These are phyloP conservation scores for Candida sanyiensis DNA, from an alignment of 805 yeast genomes.

Conservation along the genomic window DNA sequence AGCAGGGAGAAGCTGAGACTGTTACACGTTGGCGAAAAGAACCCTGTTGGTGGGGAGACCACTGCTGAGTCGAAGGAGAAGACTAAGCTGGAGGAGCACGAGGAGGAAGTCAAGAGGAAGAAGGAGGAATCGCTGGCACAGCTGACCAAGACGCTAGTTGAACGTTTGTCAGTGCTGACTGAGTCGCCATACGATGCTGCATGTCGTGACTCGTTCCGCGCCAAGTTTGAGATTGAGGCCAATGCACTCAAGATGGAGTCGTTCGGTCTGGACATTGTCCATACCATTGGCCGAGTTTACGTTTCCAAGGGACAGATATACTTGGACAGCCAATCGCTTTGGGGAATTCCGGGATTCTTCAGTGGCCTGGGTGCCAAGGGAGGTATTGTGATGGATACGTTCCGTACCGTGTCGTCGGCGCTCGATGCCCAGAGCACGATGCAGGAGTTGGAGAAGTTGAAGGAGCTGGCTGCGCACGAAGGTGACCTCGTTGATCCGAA, in stretches of 20 bases:
- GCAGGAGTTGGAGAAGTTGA: slow-evolving; percentile 66
- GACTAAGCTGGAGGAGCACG: slow-evolving; percentile 52
- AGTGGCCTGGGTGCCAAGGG: slow-evolving; percentile 69
- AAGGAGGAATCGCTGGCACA: slow-evolving; percentile 60
- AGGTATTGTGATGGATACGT: slow-evolving; percentile 65
- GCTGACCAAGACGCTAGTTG: slow-evolving; percentile 52
- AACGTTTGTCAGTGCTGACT: slow-evolving; percentile 47
- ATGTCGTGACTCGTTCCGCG: slow-evolving; percentile 55
- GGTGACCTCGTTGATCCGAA: slow-evolving; percentile 40
- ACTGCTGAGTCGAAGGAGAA: slow-evolving; percentile 32
- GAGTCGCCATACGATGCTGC: slow-evolving; percentile 61
- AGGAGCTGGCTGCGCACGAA: slow-evolving; percentile 39
- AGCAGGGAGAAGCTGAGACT: slow-evolving; percentile 9
- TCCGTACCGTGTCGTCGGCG: slow-evolving; percentile 66
- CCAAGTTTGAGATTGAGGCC: slow-evolving; percentile 73
- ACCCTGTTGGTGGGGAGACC: not conserved
- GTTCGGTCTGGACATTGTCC: slow-evolving; percentile 77
- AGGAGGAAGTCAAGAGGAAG: slow-evolving; percentile 68
- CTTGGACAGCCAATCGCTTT: slow-evolving; percentile 55
- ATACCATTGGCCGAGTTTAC: slow-evolving; percentile 67
- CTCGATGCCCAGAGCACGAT: slow-evolving; percentile 74
- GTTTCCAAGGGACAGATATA: slow-evolving; percentile 58
- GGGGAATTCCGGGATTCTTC: slow-evolving; percentile 69
- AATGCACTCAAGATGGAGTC: slow-evolving; percentile 77
- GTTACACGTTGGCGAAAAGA: slow-evolving; percentile 2